A percentile compares a stretch with the other conserved stretches of the same genome.
Evolutionary conservation across 371 early-diverging fungal genomes (phyloP).

Genomic region (Circinella umbellata): DNA sequence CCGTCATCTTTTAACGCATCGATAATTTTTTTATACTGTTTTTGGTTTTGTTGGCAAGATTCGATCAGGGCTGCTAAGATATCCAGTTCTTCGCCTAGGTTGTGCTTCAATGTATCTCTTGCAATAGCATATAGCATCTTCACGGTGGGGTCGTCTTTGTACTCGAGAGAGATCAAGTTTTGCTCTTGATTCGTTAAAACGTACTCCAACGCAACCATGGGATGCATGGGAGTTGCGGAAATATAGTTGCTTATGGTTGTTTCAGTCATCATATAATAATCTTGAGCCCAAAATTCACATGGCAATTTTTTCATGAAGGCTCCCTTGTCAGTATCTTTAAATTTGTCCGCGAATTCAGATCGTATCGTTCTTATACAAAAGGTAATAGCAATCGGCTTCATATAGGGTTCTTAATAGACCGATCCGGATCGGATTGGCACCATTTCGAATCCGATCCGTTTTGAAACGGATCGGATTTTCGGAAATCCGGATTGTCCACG

Average conservation of each 20-base stretch:
- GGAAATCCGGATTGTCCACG: too few species aligned
- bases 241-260: constrained; percentile 7
- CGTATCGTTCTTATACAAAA: constrained; percentile 3
- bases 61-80: constrained; percentile 7
- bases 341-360: constrained; percentile 7
- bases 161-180: constrained; percentile 1
- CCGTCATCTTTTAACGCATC: background rate
- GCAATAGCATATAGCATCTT: constrained; percentile 11
- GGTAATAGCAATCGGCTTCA: constrained; percentile 12
- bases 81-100: background rate
- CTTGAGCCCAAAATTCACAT: constrained; percentile 8
- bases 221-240: constrained; percentile 6
- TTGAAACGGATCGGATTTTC: too few species aligned
- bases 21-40: constrained; percentile 14
- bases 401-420: too few species aligned
- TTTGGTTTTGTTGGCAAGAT: constrained; percentile 13
- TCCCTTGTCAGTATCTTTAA: constrained; percentile 4
- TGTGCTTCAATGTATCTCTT: constrained; percentile 4
- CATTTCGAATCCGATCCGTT: too few species aligned
- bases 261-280: constrained; percentile 10
- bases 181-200: constrained; percentile 10
- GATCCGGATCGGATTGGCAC: too few species aligned
- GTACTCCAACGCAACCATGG: constrained; percentile 14
- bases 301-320: background rate
- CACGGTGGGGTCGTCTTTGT: constrained; percentile 18